Evolutionary conservation across 2,329 filamentous ascomycete species (phyloP), one percentile per base, ranked within the genome.

Genomic region (Trichoderma gracile): DNA sequence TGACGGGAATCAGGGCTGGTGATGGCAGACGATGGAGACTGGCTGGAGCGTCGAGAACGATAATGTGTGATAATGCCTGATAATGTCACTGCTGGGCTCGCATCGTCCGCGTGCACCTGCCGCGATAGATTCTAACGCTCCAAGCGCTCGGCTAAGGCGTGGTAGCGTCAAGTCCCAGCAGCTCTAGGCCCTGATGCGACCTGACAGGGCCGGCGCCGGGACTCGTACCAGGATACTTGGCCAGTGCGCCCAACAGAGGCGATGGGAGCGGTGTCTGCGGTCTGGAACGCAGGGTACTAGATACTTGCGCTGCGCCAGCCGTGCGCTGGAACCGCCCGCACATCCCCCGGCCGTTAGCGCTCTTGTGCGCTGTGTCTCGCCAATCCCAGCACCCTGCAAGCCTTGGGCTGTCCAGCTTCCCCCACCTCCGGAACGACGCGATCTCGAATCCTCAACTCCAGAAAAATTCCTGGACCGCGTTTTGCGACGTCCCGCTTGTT

Each of bases 391-490:
- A 33, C 58, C 58, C 58, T 61, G 58, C 19, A 25, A 33, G 21
- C 40, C 33, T 38, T 33, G 30, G 30, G 30, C 30, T 10, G 30
- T 10, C 10, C 14, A 12, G 33, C 33, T 12, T 38, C 33, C 58
- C 58, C 58, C 47, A 53, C 58, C n/a, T 27, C 19, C 38, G 15
- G 8, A 45, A 45, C 33, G 58, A 61, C 58, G 58, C 58, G 47
- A 53, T 61, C 47, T 43, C 25, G 43, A 52, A 62, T 33, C 40
- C 33, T 53, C 40, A 54, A 53, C 49, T 62, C 42, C 49, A 62
- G n/a, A n/a, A 62, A 62, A 62, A 62, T 33, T 46, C 49, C 42
- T 42, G 60, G 50, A 63, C 50, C 60, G 60, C 60, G 60, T 63
- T 54, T 46, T 56, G 50, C 59, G 59, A 63, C 59, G 43, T 63